Evolutionary conservation across 2,329 filamentous ascomycete genomes (phyloP).

Genomic region (Colletotrichum higginsianum): DNA sequence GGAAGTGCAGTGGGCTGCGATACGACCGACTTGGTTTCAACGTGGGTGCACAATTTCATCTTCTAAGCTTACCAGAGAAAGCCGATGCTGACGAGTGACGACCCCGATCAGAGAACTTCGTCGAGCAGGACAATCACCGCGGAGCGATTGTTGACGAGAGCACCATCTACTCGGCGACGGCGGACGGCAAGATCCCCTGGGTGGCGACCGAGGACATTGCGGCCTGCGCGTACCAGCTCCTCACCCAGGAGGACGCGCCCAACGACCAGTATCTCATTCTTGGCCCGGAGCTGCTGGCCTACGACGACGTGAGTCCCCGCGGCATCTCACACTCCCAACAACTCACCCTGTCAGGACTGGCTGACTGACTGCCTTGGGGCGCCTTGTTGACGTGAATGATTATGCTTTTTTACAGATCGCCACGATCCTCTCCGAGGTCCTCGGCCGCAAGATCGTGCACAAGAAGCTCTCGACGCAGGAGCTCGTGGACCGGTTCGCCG

Average conservation of each 20-base stretch:
- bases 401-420: slow-evolving; percentile 46
- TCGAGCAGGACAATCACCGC: slow-evolving; percentile 47
- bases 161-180: slow-evolving; percentile 60
- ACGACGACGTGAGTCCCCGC: slow-evolving; percentile 49
- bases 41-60: slow-evolving; percentile 47
- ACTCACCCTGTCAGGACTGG: too few species aligned
- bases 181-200: slow-evolving; percentile 61
- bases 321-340: too few species aligned
- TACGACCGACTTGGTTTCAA: slow-evolving; percentile 66
- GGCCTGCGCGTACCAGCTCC: slow-evolving; percentile 56
- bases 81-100: background rate
- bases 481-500: slow-evolving; percentile 45
- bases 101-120: slow-evolving; percentile 59
- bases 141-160: slow-evolving; percentile 55
- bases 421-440: slow-evolving; percentile 50
- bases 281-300: slow-evolving; percentile 55
- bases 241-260: slow-evolving; percentile 56
- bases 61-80: background rate
- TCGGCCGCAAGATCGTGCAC: slow-evolving; percentile 53
- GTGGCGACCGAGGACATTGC: slow-evolving; percentile 64
- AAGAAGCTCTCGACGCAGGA: slow-evolving; percentile 50
- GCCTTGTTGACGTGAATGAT: slow-evolving; percentile 40
- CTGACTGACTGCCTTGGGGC: background rate
- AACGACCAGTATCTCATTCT: slow-evolving; percentile 58
- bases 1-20: slow-evolving; percentile 57